These are phyloP conservation scores for Fusarium kyushuense DNA, from an alignment of 2,329 filamentous ascomycete genomes.

Conservation along the genomic window DNA sequence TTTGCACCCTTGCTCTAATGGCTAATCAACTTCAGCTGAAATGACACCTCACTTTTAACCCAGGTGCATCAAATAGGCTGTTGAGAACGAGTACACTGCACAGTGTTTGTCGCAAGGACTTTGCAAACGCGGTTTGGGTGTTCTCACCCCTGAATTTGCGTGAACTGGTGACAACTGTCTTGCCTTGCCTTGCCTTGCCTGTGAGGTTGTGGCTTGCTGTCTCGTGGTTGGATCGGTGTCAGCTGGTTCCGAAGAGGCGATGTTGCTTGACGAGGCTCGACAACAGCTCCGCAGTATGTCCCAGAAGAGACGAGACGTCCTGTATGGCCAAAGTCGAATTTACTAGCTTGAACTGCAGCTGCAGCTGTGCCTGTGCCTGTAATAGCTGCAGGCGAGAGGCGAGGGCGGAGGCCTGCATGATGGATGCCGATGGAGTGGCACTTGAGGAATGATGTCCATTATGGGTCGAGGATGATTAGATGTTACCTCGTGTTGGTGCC, in stretches of 20 bases:
- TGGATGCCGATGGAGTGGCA: constrained; percentile 33
- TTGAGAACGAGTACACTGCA: constrained; percentile 1
- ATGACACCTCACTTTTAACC: neutral
- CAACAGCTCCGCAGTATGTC: constrained; percentile 21
- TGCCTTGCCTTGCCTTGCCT: constrained; percentile 7
- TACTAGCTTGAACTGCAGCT: constrained; percentile 23
- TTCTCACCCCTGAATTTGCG: neutral
- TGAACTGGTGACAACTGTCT: constrained; percentile 3
- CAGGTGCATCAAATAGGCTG: neutral
- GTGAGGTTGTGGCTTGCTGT: neutral
- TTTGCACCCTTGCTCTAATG: neutral
- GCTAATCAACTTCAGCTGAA: neutral
- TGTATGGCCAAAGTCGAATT: constrained; percentile 34
- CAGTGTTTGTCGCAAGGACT: constrained; percentile 12
- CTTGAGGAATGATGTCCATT: constrained; percentile 27
- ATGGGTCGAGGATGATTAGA: constrained; percentile 26
- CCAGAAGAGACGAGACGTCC: constrained; percentile 29
- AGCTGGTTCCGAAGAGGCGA: constrained; percentile 13
- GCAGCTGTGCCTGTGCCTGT: constrained; percentile 18
- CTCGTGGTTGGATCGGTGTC: constrained; percentile 24
- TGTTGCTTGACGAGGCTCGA: constrained; percentile 31
- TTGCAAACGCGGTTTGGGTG: constrained; percentile 8
- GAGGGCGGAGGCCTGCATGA: constrained; percentile 42
- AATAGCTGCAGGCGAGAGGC: constrained; percentile 36
- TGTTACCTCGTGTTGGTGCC: constrained; percentile 31